Evolutionary conservation across 2,329 filamentous ascomycete species (phyloP).

Genomic region (Apiospora pterosperma): DNA sequence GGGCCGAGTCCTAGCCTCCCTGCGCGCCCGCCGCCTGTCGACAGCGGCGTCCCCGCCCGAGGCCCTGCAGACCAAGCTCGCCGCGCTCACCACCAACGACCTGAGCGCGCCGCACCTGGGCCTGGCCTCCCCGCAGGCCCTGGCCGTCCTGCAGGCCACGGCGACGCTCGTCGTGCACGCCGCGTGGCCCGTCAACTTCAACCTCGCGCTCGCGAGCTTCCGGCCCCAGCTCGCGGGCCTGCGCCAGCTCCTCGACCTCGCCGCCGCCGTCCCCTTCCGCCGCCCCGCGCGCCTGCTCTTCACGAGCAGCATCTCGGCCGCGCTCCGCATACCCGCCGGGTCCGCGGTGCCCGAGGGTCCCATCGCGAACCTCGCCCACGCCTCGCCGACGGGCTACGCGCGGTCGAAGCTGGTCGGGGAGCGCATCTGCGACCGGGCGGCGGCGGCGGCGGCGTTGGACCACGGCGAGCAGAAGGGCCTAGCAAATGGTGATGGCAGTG

Average conservation of each 20-base stretch:
- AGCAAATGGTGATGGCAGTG: too few species aligned
- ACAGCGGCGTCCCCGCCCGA: slow-evolving; percentile 3
- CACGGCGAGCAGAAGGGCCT: too few species aligned
- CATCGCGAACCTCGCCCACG: slow-evolving; percentile 22
- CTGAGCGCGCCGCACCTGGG: slow-evolving; percentile 35
- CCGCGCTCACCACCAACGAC: slow-evolving; percentile 34
- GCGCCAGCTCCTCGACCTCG: slow-evolving; percentile 36
- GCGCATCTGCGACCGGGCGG: slow-evolving; percentile 28
- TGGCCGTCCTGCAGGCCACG: slow-evolving; percentile 21
- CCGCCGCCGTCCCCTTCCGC: slow-evolving; percentile 21
- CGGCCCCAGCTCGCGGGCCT: slow-evolving; percentile 40
- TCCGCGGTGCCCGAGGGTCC: slow-evolving; percentile 26
- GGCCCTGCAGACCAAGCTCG: slow-evolving; percentile 24
- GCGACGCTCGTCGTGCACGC: slow-evolving; percentile 41
- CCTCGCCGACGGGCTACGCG: slow-evolving; percentile 28
- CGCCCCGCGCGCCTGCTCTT: slow-evolving; percentile 32
- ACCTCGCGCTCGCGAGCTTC: slow-evolving; percentile 42
- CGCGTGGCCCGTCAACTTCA: slow-evolving; percentile 51
- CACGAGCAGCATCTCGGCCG: slow-evolving; percentile 35
- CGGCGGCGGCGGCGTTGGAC: slow-evolving; percentile 18
- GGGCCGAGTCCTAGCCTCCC: slow-evolving; percentile 15
- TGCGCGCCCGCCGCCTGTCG: slow-evolving; percentile 14
- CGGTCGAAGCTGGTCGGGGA: slow-evolving; percentile 37
- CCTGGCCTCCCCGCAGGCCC: slow-evolving; percentile 24
- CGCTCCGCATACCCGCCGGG: slow-evolving; percentile 23